Evolutionary conservation across 139 green algal genomes (phyloP), one percentile per base, ranked within the genome.

Genomic region (Pseudopediastrum boryanum): DNA sequence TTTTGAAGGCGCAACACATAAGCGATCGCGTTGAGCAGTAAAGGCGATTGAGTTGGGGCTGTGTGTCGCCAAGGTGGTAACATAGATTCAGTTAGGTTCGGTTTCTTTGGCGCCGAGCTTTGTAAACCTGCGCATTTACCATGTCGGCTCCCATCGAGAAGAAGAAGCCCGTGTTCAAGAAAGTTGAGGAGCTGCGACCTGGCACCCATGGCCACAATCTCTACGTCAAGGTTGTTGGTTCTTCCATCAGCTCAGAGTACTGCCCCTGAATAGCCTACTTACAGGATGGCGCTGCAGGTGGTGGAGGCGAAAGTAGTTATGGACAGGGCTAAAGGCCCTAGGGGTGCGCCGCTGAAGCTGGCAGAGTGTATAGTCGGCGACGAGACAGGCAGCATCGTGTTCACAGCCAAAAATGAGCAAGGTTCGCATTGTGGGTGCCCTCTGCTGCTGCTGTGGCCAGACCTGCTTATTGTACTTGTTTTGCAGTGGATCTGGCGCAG

Each of bases 281-380:
- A 16, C 12, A 3, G 33, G 19, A 2, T 21, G 73, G 59, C 12
- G 58, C 39, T 70, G 31, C 87, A 96, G 92, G 92, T 96, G 16
- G 36, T 98, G 1, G 85, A 93, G 25, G 70, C 81, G 21, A 95
- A 91, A 70, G 41, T 87, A 1, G 90, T 98, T 1, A 42, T 95
- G 13, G 81, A 94, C 36, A 84, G 89, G 54, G 69, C 80, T 0
- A 86, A 84, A 41, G 74, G 79, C 0, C 46, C 66, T 0, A 86
- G 84, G 35, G 83, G 82, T 5, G 44, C 67, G 19, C 64, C 85
- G 0, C 41, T 92, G 29, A 89, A 83, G 38, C 90, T 98, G 2
- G 87, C 91, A 9, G 94, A 98, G 70, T 95, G 90, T 71, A 74
- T 98, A 2, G 90, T 98, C 4, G 94, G 94, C 0, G 94, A 98